Conservation (phyloP, 2,329 filamentous ascomycete species). For the Lecanosticta acicola region DNA sequence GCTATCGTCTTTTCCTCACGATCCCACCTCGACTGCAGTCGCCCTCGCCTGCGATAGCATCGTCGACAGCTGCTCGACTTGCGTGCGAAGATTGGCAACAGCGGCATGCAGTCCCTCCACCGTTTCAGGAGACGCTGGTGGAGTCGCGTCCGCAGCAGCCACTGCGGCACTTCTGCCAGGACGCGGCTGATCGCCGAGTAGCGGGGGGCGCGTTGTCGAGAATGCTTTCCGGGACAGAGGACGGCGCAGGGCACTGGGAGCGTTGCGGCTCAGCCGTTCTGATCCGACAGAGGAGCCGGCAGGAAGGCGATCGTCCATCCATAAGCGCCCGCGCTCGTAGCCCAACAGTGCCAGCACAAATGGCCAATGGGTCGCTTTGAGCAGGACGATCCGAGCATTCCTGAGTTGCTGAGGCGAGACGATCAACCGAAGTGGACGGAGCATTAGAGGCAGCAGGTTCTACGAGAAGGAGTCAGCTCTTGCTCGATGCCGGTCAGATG, state of each 20-base stretch:
- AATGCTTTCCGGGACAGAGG: slow-evolving; percentile 16
- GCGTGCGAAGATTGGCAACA: slow-evolving; percentile 19
- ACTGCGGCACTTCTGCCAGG: slow-evolving; percentile 16
- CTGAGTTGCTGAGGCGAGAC: slow-evolving; percentile 61
- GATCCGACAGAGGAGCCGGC: slow-evolving; percentile 13
- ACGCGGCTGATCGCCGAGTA: slow-evolving; percentile 16
- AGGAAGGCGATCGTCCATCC: slow-evolving; percentile 14
- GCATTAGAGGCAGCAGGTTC: slow-evolving; percentile 69
- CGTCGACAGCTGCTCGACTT: slow-evolving; percentile 19
- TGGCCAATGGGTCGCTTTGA: slow-evolving; percentile 58
- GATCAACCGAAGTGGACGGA: slow-evolving; percentile 67
- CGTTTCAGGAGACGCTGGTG: slow-evolving; percentile 16
- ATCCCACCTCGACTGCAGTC: neutral
- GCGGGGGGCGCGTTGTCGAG: slow-evolving; percentile 10
- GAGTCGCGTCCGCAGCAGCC: slow-evolving; percentile 7
- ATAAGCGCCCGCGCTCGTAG: slow-evolving; percentile 52
- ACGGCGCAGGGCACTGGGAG: slow-evolving; percentile 15
- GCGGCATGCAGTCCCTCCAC: slow-evolving; percentile 16
- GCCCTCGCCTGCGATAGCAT: slow-evolving; percentile 13
- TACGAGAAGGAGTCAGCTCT: slow-evolving; percentile 28
- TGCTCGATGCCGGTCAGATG: slow-evolving; percentile 1
- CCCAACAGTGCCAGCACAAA: slow-evolving; percentile 63
- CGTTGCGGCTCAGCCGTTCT: slow-evolving; percentile 11
- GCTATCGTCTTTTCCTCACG: slow-evolving; percentile 8
- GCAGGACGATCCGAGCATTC: slow-evolving; percentile 51